Evolutionary conservation across 2,329 filamentous ascomycete genomes (phyloP).

Genomic region (Parastagonospora avenae): DNA sequence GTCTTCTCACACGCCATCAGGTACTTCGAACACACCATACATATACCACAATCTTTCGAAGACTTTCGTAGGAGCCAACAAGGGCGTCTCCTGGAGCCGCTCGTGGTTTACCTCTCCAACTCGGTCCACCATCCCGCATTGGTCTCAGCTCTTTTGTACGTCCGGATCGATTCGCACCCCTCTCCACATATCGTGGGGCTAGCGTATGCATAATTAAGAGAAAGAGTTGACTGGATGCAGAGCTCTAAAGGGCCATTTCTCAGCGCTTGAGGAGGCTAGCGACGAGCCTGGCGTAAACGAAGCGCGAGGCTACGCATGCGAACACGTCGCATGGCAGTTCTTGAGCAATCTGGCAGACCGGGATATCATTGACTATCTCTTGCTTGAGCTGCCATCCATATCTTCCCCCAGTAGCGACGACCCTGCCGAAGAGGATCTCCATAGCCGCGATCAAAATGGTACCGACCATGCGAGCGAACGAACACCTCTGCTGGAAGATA

Average conservation of each 20-base stretch:
- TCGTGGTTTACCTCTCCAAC: constrained; percentile 68
- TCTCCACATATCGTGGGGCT: not conserved
- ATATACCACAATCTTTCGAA: constrained; percentile 72
- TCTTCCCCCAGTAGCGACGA: constrained; percentile 17
- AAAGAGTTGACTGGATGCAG: constrained; percentile 49
- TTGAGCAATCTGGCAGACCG: constrained; percentile 72
- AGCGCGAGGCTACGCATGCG: constrained; percentile 73
- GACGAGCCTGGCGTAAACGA: constrained; percentile 69
- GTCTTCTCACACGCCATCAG: constrained; percentile 30
- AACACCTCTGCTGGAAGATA: constrained; percentile 30
- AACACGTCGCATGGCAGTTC: constrained; percentile 82
- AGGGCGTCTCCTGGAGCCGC: constrained; percentile 60
- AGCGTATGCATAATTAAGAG: not conserved
- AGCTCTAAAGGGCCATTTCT: constrained; percentile 76
- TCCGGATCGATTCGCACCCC: constrained; percentile 19
- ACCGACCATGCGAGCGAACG: constrained; percentile 21
- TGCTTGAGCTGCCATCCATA: constrained; percentile 68
- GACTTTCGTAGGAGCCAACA: constrained; percentile 71
- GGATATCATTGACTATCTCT: constrained; percentile 74
- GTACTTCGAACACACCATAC: constrained; percentile 61
- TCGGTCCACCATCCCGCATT: constrained; percentile 71
- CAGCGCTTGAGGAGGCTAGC: constrained; percentile 61
- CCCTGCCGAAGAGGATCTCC: constrained; percentile 10
- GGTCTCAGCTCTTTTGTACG: constrained; percentile 75
- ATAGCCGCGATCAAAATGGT: constrained; percentile 13